phyloP scores from a whole-genome alignment of 1,284 basidiomycete species.

The Boletus sp. region DNA sequence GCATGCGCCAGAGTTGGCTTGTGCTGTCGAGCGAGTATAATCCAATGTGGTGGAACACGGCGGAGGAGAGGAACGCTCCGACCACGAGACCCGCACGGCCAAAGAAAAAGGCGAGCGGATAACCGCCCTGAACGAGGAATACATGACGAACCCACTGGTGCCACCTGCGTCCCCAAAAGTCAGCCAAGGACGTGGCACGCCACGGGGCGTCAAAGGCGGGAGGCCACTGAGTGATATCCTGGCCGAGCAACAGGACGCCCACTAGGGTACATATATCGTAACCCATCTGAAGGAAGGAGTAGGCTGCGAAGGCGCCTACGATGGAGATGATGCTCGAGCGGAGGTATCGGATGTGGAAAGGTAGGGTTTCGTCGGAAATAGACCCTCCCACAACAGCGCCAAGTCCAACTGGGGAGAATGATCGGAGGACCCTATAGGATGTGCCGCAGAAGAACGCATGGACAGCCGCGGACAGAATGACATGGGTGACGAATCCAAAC shows the following conservation, averaged over 20 bases:
- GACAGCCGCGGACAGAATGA: constrained; percentile 32
- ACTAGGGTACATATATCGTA: constrained; percentile 40
- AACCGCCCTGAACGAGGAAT: constrained; percentile 32
- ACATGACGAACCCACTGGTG: constrained; percentile 36
- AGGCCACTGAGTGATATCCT: constrained; percentile 35
- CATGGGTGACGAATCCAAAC: constrained; percentile 24
- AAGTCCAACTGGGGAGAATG: constrained; percentile 36
- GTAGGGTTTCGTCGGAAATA: constrained; percentile 45
- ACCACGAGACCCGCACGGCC: constrained; percentile 45
- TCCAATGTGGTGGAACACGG: not conserved
- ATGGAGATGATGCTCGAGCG: constrained; percentile 41
- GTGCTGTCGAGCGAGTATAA: constrained; percentile 35
- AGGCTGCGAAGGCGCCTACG: constrained; percentile 39
- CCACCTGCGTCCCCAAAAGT: constrained; percentile 44
- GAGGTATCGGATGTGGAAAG: constrained; percentile 40
- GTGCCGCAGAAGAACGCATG: constrained; percentile 41
- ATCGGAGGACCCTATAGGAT: constrained; percentile 42
- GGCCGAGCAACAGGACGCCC: constrained; percentile 36
- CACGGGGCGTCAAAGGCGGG: constrained; percentile 38
- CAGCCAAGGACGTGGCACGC: constrained; percentile 34
- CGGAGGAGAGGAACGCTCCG: constrained; percentile 43
- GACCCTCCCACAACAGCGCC: constrained; percentile 41
- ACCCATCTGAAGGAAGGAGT: constrained; percentile 37
- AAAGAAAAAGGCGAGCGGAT: constrained; percentile 35
- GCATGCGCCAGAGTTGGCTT: constrained; percentile 37